phyloP scores from a whole-genome alignment of 768 basidiomycete species.

The Suillus occidentalis region DNA sequence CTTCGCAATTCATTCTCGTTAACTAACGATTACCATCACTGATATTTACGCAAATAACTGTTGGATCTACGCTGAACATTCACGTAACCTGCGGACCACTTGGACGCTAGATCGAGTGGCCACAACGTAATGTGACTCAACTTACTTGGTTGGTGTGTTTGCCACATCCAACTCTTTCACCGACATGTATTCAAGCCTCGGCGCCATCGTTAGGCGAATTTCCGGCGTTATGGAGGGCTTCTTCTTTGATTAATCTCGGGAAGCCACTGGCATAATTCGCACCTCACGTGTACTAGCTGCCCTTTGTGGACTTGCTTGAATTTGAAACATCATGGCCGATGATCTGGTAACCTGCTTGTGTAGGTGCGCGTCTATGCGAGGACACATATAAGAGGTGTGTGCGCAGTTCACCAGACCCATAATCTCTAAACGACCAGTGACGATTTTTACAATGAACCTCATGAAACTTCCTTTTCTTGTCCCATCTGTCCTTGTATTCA shows the following conservation, averaged over 20 bases:
- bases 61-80: not conserved
- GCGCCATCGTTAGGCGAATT: not conserved
- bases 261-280: not conserved
- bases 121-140: not conserved
- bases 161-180: not conserved
- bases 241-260: constrained; percentile 4
- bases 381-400: not conserved
- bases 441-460: constrained; percentile 18
- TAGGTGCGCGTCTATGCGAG: not conserved
- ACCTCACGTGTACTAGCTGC: not conserved
- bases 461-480: constrained; percentile 24
- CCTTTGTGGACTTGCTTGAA: not conserved
- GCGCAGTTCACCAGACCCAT: not conserved
- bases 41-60: too few species aligned
- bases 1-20: too few species aligned
- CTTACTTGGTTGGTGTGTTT: not conserved
- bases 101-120: not conserved
- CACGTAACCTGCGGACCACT: not conserved
- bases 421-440: not conserved
- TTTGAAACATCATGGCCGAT: not conserved
- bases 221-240: not conserved
- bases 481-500: constrained; percentile 29
- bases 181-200: not conserved
- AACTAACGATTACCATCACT: too few species aligned
- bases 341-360: not conserved